Evolutionary conservation across 2,329 filamentous ascomycete species (phyloP).

Genomic region (Microdochium nivale): DNA sequence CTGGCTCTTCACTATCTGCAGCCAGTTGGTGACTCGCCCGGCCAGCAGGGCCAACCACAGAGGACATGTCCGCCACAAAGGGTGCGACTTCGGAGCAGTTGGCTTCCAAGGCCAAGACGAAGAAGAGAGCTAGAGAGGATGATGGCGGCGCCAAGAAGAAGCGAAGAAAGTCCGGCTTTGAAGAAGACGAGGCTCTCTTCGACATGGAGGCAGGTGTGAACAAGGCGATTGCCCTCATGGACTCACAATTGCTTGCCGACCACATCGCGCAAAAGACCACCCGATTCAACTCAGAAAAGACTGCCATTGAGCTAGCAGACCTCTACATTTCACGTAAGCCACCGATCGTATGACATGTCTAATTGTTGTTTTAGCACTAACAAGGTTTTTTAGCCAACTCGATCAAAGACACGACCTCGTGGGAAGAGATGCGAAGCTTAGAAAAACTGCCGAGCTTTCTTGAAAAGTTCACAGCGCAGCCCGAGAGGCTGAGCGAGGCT

Average conservation of each 20-base stretch:
- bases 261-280: constrained; percentile 73
- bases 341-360: no score
- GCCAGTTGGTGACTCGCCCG: no score
- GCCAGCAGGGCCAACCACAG: background rate
- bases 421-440: constrained; percentile 55
- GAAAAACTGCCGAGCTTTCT: constrained; percentile 73
- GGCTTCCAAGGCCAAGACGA: constrained; percentile 24
- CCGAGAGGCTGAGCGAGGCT: constrained; percentile 51
- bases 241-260: constrained; percentile 74
- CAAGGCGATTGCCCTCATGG: constrained; percentile 72
- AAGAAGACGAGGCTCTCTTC: constrained; percentile 45
- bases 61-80: constrained; percentile 8
- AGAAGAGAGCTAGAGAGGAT: constrained; percentile 48
- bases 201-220: constrained; percentile 71
- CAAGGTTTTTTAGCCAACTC: constrained; percentile 45
- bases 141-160: constrained; percentile 35
- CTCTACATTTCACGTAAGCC: constrained; percentile 65
- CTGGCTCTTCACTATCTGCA: no score
- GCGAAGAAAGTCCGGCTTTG: constrained; percentile 47
- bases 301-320: constrained; percentile 75
- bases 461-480: constrained; percentile 53
- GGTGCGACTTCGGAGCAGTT: constrained; percentile 8
- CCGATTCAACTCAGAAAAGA: constrained; percentile 73
- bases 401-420: constrained; percentile 74
- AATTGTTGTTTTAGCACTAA: no score